Evolutionary conservation across 441 rosid genomes (phyloP).

Genomic region (Aleurites moluccanus): DNA sequence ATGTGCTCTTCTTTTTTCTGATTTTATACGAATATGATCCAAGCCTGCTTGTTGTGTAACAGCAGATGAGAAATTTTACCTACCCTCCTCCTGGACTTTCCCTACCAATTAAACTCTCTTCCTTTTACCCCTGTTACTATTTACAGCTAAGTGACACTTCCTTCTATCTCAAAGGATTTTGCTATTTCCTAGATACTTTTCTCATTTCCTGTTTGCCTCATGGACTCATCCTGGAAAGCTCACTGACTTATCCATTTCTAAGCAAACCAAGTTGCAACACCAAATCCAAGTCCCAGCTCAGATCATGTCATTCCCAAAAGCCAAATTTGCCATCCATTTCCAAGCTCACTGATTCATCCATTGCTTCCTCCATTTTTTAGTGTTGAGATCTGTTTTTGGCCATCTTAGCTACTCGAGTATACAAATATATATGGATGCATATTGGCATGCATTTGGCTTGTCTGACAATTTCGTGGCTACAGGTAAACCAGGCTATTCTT

Average conservation of each 20-base stretch:
- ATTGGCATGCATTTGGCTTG: constrained; percentile 14
- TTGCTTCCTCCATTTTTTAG: background rate
- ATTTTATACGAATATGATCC: background rate
- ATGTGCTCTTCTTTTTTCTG: constrained; percentile 3
- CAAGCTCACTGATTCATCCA: background rate
- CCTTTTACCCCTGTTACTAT: background rate
- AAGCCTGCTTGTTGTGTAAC: background rate
- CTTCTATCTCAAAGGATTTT: background rate
- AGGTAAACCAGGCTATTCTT: constrained; percentile 83
- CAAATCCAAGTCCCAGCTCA: background rate
- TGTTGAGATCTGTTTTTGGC: background rate
- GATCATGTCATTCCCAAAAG: background rate
- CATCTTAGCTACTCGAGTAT: background rate
- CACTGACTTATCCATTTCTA: background rate
- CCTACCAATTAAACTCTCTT: background rate
- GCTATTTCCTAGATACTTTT: background rate
- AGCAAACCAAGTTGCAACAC: background rate
- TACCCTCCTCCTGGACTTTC: background rate
- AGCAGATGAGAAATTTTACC: background rate
- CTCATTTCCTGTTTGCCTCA: background rate
- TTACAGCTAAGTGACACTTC: background rate
- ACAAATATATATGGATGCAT: background rate
- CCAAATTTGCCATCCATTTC: background rate
- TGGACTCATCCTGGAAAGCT: constrained; percentile 1
- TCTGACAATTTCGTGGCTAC: constrained; percentile 38